Evolutionary conservation across 148 eudicot genomes (phyloP), one percentile per base, ranked within the genome.

Genomic region (Fallopia convolvulus): DNA sequence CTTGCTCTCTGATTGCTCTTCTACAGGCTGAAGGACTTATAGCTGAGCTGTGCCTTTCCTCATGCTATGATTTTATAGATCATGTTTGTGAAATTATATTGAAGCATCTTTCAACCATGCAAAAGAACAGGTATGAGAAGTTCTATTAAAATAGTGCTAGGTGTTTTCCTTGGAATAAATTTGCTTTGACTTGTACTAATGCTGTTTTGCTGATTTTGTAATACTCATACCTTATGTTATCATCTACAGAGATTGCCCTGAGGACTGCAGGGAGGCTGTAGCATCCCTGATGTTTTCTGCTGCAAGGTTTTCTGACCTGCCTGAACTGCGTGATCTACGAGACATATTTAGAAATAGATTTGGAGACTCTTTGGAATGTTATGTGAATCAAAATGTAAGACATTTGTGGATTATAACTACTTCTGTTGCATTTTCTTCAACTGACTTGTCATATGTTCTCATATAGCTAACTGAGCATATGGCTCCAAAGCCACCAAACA

Each of bases 241-340:
- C 72, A 36, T 39, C 72, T 81, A 36, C 89, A 95, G 99, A 80
- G 93, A 88, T 53, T 95, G 99, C 78, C 99, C 98, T 23, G 94
- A 91, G 78, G 94, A 95, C 76, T 95, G 97, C 84, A 87, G 91
- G 85, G 97, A 91, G 77, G 90, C 93, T 70, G 93, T 95, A 48
- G 91, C 90, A 56, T 93, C 97, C 52, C 83, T 95, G 65, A 93
- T 95, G 88, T 95, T 87, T 87, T 97, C 99, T 79, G 99, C 99
- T 48, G 97, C 99, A 72, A 88, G 99, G 75, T 91, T 93, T 82
- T 93, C 99, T 39, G 99, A 95, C 83, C 81, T 95, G 77, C 99
- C 99, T 33, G 99, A 95, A 81, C 83, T 95, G 77, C 92, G 99
- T n/a, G 99, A 95, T n/a, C 88, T 95, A 36, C 84, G 99, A 79